These are phyloP conservation scores for Carex myosuroides DNA, from an alignment of 176 grass and related monocot genomes.

Conservation along the genomic window DNA sequence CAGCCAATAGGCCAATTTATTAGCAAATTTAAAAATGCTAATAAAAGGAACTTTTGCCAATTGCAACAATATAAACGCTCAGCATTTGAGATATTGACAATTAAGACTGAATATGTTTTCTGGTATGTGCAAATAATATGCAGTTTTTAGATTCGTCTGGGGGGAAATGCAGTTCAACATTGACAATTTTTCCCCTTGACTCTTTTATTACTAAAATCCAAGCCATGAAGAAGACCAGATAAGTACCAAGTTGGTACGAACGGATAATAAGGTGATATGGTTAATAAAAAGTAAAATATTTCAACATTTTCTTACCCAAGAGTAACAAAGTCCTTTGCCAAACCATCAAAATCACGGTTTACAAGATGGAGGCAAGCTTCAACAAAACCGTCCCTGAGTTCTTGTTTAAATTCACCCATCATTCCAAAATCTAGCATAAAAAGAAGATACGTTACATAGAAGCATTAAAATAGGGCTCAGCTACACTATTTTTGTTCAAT, in stretches of 20 bases:
- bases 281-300: background rate
- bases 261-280: background rate
- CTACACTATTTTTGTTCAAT: constrained; percentile 3
- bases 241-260: background rate
- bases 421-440: constrained; percentile 80
- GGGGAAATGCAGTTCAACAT: background rate
- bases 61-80: background rate
- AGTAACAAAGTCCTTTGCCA: constrained; percentile 94
- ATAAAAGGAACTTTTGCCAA: background rate
- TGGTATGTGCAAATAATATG: background rate
- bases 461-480: constrained; percentile 9
- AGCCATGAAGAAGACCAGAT: background rate
- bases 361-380: constrained; percentile 99
- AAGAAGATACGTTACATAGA: constrained; percentile 31
- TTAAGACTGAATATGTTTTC: background rate
- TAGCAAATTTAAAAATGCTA: background rate
- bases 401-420: constrained; percentile 96
- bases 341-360: constrained; percentile 96
- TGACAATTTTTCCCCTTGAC: background rate
- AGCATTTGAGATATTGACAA: background rate
- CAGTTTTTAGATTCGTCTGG: background rate
- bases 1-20: background rate
- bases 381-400: constrained; percentile 86
- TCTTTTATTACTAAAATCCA: background rate
- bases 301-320: constrained; percentile 68